Evolutionary conservation across 2,329 filamentous ascomycete genomes (phyloP).

Genomic region (Fusarium coicis): DNA sequence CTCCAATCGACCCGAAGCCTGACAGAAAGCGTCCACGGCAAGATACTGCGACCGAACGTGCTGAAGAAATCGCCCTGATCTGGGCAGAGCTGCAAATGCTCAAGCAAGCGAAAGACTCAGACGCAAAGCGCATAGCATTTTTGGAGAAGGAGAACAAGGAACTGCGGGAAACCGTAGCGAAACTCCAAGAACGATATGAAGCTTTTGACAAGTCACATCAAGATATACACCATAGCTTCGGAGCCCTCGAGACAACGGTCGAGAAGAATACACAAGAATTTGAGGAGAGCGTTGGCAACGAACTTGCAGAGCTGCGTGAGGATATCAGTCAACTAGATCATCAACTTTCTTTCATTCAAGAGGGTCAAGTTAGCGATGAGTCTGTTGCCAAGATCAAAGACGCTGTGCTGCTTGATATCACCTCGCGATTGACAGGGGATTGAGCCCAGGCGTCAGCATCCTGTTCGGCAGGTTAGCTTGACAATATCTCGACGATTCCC

Average conservation of each 20-base stretch:
- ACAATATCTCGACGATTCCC: too few species aligned
- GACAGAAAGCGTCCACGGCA: slow-evolving; percentile 15
- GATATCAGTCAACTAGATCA: slow-evolving; percentile 1
- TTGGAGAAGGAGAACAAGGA: neutral
- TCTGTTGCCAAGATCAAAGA: slow-evolving; percentile 6
- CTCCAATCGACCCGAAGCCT: neutral
- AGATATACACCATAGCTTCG: neutral
- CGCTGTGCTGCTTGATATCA: slow-evolving; percentile 1
- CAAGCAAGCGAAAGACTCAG: neutral
- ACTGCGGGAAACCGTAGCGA: neutral
- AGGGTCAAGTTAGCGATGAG: slow-evolving; percentile 5
- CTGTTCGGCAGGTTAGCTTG: neutral
- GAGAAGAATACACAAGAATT: neutral
- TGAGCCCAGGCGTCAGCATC: neutral
- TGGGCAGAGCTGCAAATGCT: neutral
- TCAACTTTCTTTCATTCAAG: neutral
- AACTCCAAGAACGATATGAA: neutral
- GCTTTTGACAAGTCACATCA: neutral
- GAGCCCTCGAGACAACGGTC: neutral
- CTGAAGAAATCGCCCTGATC: neutral
- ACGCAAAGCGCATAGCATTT: neutral
- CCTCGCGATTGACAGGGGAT: neutral
- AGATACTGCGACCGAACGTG: neutral
- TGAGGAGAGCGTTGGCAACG: neutral
- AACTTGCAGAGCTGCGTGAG: slow-evolving; percentile 8